Conservation (phyloP, 1,139 yeast genomes). For the Hanseniaspora uvarum region DNA sequence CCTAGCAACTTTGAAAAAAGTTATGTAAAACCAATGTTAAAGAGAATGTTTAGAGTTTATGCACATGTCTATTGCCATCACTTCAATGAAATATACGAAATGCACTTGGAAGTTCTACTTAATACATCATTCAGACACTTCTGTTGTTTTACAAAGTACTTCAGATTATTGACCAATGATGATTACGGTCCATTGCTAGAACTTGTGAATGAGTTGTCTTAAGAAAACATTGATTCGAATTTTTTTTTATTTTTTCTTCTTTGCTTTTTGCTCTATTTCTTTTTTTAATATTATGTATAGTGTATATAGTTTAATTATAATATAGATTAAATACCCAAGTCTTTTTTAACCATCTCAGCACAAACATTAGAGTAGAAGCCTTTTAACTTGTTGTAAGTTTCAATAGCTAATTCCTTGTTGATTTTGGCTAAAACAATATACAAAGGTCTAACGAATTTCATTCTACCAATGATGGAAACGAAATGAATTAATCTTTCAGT, state of each 20-base stretch:
- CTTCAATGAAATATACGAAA: constrained; percentile 83
- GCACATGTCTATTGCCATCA: constrained; percentile 98
- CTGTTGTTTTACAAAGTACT: constrained; percentile 77
- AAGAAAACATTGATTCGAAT: neutral
- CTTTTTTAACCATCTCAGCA: constrained; percentile 66
- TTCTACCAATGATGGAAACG: constrained; percentile 87
- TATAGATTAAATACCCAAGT: constrained; percentile 34
- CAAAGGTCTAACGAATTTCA: constrained; percentile 90
- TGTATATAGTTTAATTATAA: neutral
- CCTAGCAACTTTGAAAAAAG: constrained; percentile 57
- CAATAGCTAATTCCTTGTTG: constrained; percentile 54
- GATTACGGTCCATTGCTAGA: constrained; percentile 92
- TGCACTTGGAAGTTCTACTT: constrained; percentile 83
- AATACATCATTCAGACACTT: constrained; percentile 93
- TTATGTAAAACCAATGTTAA: constrained; percentile 73
- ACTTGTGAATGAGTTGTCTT: constrained; percentile 61
- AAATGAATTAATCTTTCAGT: constrained; percentile 57
- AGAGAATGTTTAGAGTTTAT: constrained; percentile 85
- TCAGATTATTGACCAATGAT: constrained; percentile 58
- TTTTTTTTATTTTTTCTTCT: neutral
- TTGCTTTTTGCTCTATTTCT: neutral
- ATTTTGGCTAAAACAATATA: constrained; percentile 54
- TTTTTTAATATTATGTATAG: neutral
- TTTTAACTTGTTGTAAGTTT: constrained; percentile 51
- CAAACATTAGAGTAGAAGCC: constrained; percentile 76